Conservation (phyloP, 176 grass and related monocot genomes). For the Musa schizocarpa region DNA sequence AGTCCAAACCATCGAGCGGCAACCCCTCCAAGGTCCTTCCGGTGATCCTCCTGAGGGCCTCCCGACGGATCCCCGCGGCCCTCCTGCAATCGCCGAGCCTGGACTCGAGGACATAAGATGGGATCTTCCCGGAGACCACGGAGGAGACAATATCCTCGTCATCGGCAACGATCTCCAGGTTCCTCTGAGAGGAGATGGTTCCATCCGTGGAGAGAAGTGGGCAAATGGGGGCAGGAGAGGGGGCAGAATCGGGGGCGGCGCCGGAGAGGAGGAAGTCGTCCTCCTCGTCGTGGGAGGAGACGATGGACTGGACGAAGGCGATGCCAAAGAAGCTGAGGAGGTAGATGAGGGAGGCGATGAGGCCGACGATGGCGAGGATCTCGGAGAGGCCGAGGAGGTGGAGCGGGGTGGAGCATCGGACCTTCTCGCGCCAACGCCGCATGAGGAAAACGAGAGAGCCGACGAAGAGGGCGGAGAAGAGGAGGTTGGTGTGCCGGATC, state of each 20-base stretch:
- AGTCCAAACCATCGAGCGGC: slow-evolving; percentile 10
- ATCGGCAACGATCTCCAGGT: not conserved
- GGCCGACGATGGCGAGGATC: slow-evolving; percentile 75
- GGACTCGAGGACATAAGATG: slow-evolving; percentile 4
- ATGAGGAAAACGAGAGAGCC: slow-evolving; percentile 69
- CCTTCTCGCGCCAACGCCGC: slow-evolving; percentile 90
- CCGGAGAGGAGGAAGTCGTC: slow-evolving; percentile 1
- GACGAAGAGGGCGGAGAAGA: slow-evolving; percentile 77
- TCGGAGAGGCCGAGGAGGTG: slow-evolving; percentile 57
- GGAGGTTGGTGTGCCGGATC: slow-evolving; percentile 76
- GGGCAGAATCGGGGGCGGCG: not conserved
- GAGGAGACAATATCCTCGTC: slow-evolving; percentile 9
- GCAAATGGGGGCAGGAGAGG: not conserved
- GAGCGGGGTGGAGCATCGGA: slow-evolving; percentile 75
- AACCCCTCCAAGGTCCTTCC: slow-evolving; percentile 5
- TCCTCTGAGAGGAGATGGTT: not conserved
- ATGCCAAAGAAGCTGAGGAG: slow-evolving; percentile 98
- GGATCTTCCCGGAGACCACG: slow-evolving; percentile 4
- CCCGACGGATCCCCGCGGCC: slow-evolving; percentile 5
- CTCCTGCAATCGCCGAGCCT: slow-evolving; percentile 6
- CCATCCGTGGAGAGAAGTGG: not conserved
- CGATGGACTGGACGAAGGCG: slow-evolving; percentile 82
- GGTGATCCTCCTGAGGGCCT: slow-evolving; percentile 2
- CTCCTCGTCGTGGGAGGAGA: slow-evolving; percentile 44
- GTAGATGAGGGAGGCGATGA: slow-evolving; percentile 90